A percentile compares a stretch with the other conserved stretches of the same genome.
Evolutionary conservation across 768 basidiomycete genomes (phyloP).

Genomic region (Leucogyrophana mollusca): DNA sequence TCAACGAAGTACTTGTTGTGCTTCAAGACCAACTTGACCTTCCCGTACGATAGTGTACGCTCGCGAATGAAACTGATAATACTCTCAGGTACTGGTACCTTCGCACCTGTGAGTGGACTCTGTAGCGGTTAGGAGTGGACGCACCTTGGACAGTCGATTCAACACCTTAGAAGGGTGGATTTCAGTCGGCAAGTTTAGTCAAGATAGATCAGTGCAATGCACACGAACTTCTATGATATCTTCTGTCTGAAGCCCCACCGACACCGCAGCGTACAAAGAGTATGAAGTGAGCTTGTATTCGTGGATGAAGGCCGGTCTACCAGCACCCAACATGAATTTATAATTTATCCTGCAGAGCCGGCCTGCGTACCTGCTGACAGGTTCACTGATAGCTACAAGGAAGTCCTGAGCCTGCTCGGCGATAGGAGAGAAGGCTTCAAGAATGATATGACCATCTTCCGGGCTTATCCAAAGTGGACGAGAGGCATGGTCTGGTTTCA

Average conservation of each 20-base stretch:
- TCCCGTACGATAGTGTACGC: conserved; percentile 94
- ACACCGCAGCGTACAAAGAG: conserved; percentile 97
- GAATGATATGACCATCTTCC: conserved; percentile 88
- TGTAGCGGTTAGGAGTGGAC: conserved; percentile 2
- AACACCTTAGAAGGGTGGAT: conserved; percentile 51
- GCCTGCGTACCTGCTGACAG: conserved; percentile 87
- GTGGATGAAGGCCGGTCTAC: conserved; percentile 94
- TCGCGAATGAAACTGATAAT: conserved; percentile 88
- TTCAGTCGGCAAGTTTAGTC: conserved; percentile 13
- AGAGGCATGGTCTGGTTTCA: conserved; percentile 89
- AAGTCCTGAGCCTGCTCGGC: conserved; percentile 99
- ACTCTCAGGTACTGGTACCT: conserved; percentile 91
- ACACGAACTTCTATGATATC: conserved; percentile 93
- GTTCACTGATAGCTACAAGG: conserved; percentile 95
- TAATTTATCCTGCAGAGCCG: conserved; percentile 26
- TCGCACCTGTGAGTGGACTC: conserved; percentile 11
- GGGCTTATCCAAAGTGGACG: conserved; percentile 97
- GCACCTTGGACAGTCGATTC: conserved; percentile 74
- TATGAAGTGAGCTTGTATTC: conserved; percentile 99
- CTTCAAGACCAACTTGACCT: conserved; percentile 97
- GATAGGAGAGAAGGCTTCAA: conserved; percentile 97
- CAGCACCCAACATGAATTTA: conserved; percentile 5
- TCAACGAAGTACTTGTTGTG: conserved; percentile 98
- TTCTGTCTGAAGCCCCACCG: conserved; percentile 95
- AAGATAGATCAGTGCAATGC: conserved; percentile 12